A percentile compares a stretch with the other conserved stretches of the same genome.
phyloP scores from a whole-genome alignment of 2,329 filamentous ascomycete genomes.

The Mollisiaceae sp. region DNA sequence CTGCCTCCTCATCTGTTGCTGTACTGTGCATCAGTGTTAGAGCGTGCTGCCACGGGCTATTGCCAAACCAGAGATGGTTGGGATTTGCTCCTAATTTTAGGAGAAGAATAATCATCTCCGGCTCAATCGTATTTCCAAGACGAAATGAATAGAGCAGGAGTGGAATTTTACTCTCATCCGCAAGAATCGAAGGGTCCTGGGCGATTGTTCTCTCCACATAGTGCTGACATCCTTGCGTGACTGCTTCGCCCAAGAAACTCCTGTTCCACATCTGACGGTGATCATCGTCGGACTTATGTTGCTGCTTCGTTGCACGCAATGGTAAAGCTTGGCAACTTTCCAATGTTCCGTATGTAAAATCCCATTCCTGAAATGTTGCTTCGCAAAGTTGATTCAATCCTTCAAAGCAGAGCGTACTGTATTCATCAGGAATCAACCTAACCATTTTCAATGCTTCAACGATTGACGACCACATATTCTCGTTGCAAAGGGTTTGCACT shows the following conservation, averaged over 20 bases:
- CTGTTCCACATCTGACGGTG: background rate
- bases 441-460: background rate
- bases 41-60: conserved; percentile 4
- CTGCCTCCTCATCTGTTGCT: background rate
- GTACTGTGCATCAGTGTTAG: background rate
- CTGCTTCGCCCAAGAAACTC: background rate
- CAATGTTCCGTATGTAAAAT: background rate
- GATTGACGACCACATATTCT: background rate
- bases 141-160: background rate
- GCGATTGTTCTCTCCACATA: background rate
- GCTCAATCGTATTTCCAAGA: background rate
- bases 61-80: conserved; percentile 8
- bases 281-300: background rate
- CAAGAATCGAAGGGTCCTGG: background rate
- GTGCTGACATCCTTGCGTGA: background rate
- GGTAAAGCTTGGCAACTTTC: background rate
- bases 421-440: background rate
- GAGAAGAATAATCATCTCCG: background rate
- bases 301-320: background rate
- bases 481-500: background rate
- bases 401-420: background rate
- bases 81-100: conserved; percentile 8
- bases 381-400: background rate
- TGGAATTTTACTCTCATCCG: background rate
- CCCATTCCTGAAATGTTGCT: background rate